Evolutionary conservation across 23 red algal genomes (phyloP), one percentile per base, ranked within the genome.

Genomic region (Rhodosorus marinus): DNA sequence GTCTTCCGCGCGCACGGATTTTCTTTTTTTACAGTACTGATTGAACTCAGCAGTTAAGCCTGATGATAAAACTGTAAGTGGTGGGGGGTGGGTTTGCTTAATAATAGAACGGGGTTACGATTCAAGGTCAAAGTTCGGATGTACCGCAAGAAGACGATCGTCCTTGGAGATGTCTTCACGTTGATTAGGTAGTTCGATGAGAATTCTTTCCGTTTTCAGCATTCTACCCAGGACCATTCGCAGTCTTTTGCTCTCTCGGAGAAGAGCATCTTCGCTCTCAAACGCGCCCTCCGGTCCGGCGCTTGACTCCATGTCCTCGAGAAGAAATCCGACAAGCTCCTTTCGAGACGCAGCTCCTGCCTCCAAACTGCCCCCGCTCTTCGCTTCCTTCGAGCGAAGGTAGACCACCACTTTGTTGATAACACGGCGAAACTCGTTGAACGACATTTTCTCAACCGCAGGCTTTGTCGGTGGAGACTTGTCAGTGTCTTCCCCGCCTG

Each of bases 331-430:
- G 24, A 98, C 62, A 24, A 83, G 70, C 33, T 81, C 64, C 25
- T 69, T 26, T 69, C 47, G 4, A 15, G 48, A 24, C 15, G 45
- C 20, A 31, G 45, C 60, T 24, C 61, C 52, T 8, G 62, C 52
- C 15, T 58, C 64, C 28, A 61, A 14, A n/a, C n/a, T n/a, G 9
- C 40, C 35, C 24, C 24, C 23, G 23, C 62, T 72, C 0, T 58
- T 47, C 31, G 70, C 41, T 42, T 82, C 86, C 34, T 67, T 60
- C 46, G 74, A 52, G 20, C 86, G 57, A 28, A 85, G 56, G 51
- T 75, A 75, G 32, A 98, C 60, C 0, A 81, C 78, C 8, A 98
- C 81, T 19, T 78, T 69, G 65, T 85, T 85, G 40, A 75, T 69
- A 19, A 98, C 32, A 17, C 54, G 29, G 25, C 73, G 67, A 45